Evolutionary conservation across 169 alveolate species (phyloP), one percentile per base, ranked within the genome.

Genomic region (Pseudocohnilembus persalinus): DNA sequence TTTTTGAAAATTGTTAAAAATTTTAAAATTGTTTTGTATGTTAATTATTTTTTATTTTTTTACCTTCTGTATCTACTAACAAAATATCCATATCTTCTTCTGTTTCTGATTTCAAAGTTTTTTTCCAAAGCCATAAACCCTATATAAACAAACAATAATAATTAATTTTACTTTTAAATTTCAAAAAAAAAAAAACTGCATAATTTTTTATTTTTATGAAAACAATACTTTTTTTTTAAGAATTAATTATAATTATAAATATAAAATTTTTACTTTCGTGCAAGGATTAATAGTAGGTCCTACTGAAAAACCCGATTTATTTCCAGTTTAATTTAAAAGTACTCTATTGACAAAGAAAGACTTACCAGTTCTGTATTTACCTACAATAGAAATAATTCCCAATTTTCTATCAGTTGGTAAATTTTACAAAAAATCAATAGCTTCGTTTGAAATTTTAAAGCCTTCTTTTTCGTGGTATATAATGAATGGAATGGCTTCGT

Each of bases 221-320:
- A 28, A 0, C 80, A 75, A 64, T 24, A n/a, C n/a, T n/a, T n/a
- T n/a, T n/a, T n/a, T n/a, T n/a, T n/a, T n/a, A n/a, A n/a, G n/a
- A n/a, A n/a, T n/a, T n/a, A n/a, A n/a, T n/a, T n/a, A n/a, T 49
- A 11, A 4, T 49, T 49, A 49, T 11, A 49, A 11, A 11, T 27
- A 31, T 25, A 6, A 29, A 31, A 1, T 6, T 29, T 72, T 35
- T 81, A 92, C 97, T 88, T 94, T 94, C 26, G 97, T 94, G 83
- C 97, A 94, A 1, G 97, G 96, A 75, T 94, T 94, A 73, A 94
- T 92, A 24, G 97, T 93, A 24, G 97, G 96, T 0, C 95, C 97
- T 0, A 94, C 97, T 34, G 92, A 93, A 86, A 94, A 94, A 26
- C 96, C 97, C 0, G 81, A 83, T 1, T 83, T 85, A 63, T 83